Base-by-base conservation (phyloP, 1,139 yeast genomes). In the Meyerozyma sp. region DNA sequence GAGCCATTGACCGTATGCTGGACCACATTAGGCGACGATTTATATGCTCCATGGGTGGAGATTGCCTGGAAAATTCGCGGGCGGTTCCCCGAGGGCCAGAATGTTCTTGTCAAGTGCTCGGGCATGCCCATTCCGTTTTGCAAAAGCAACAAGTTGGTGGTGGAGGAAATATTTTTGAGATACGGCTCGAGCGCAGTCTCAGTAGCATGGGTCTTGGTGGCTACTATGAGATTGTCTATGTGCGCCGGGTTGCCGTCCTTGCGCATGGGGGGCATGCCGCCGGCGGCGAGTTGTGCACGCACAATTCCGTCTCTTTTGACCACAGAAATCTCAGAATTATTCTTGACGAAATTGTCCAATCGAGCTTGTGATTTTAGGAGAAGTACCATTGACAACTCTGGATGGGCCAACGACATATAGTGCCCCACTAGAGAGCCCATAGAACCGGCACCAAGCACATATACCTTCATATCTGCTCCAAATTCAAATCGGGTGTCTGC, bases 61-160 rank as follows among this genome's bases (percentile, higher is more conserved):
- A 91, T 81, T 39, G 91, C 96, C 56, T 82, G 84, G 55, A 72
- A 79, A 8, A 91, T 57, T 14, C 65, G 67, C 14, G 95, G 96
- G 44, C 81, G 58, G 1, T 55, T 42, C 0, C 46, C 46, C 1
- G 54, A 47, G 1, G 80, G 79, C 84, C 94, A 89, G n/a, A 81
- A 68, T 8, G 59, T 53, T 1, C 67, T 62, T 13, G 70, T 68
- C 32, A 89, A 58, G 38, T 71, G 69, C 13, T 83, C 84, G 4
- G 77, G 66, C 38, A 80, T 71, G 1, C 95, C 95, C 73, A 82
- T 70, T 3, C 94, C 95, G 56, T 87, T 86, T 53, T 90, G 95
- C 5, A 90, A 56, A n/a, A 91, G 62, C 37, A 90, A 53, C 3
- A 90, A 61, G 45, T 78, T 81, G 1, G 91, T 74, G 3, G 63